Evolutionary conservation across 1,284 basidiomycete genomes (phyloP).

Genomic region (Filobasidium uniguttulatum): DNA sequence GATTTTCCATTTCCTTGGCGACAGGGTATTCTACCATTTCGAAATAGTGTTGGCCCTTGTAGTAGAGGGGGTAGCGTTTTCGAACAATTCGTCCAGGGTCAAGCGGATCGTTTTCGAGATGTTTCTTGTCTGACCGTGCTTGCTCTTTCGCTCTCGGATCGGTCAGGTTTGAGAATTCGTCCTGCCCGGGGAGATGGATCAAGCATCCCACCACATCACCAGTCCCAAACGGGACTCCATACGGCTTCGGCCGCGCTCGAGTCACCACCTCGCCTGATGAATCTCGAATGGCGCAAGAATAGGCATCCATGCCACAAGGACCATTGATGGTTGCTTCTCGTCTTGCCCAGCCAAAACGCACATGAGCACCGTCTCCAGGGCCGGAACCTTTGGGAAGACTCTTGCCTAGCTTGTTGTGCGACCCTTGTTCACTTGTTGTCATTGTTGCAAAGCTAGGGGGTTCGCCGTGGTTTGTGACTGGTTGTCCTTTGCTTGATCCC

Average conservation of each 20-base stretch:
- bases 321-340: slow-evolving; percentile 84
- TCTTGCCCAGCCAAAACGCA: slow-evolving; percentile 80
- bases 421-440: not conserved
- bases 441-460: not conserved
- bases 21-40: slow-evolving; percentile 82
- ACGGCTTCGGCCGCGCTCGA: slow-evolving; percentile 62
- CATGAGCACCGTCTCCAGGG: slow-evolving; percentile 52
- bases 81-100: slow-evolving; percentile 55
- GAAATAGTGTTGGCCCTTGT: slow-evolving; percentile 93
- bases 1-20: slow-evolving; percentile 83
- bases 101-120: slow-evolving; percentile 41
- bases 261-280: slow-evolving; percentile 82
- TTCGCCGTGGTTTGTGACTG: not conserved
- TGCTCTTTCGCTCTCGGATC: not conserved
- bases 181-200: slow-evolving; percentile 49
- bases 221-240: slow-evolving; percentile 51
- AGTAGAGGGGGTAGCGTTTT: slow-evolving; percentile 80
- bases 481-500: slow-evolving; percentile 15
- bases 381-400: not conserved
- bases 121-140: not conserved
- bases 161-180: slow-evolving; percentile 17
- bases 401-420: too few relatives aligned
- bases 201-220: slow-evolving; percentile 80
- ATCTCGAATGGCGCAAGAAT: slow-evolving; percentile 84
- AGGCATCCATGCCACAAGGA: slow-evolving; percentile 84